Evolutionary conservation across 164 flowering plant genomes (phyloP).

Genomic region (Chimonanthus praecox): DNA sequence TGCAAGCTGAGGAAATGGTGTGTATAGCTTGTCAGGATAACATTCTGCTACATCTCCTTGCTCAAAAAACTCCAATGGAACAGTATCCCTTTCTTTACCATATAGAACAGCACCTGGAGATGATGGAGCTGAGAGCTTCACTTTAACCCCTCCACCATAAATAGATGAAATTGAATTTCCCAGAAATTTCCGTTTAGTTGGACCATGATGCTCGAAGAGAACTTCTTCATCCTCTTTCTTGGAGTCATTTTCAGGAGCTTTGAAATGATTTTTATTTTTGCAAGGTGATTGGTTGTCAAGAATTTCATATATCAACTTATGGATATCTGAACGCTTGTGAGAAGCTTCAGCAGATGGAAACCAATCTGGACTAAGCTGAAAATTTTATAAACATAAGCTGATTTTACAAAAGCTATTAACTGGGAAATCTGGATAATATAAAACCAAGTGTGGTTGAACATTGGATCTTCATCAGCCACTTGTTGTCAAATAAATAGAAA

Average conservation of each 20-base stretch:
- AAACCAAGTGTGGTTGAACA: no score
- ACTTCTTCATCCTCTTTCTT: constrained; percentile 32
- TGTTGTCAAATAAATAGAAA: not conserved
- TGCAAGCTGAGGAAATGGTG: constrained; percentile 25
- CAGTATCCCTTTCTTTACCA: constrained; percentile 36
- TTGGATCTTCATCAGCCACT: not conserved
- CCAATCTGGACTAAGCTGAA: constrained; percentile 79
- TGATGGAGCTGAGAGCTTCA: constrained; percentile 34
- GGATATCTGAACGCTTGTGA: constrained; percentile 63
- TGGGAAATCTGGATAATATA: not conserved
- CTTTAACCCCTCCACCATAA: constrained; percentile 30
- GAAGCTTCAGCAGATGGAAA: constrained; percentile 81
- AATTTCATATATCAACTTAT: constrained; percentile 57
- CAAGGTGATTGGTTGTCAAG: constrained; percentile 25
- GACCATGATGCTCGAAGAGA: constrained; percentile 21
- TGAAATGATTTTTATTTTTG: constrained; percentile 21
- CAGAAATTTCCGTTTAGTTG: constrained; percentile 5
- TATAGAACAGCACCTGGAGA: constrained; percentile 27
- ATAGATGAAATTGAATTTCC: constrained; percentile 13
- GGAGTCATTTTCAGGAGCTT: constrained; percentile 15
- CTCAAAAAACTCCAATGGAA: constrained; percentile 42
- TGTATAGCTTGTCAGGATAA: constrained; percentile 29
- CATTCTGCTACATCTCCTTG: constrained; percentile 34
- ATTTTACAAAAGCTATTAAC: not conserved
- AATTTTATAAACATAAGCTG: not conserved